Evolutionary conservation across 495 filamentous ascomycete species (phyloP).

Genomic region (Neurospora terricola): DNA sequence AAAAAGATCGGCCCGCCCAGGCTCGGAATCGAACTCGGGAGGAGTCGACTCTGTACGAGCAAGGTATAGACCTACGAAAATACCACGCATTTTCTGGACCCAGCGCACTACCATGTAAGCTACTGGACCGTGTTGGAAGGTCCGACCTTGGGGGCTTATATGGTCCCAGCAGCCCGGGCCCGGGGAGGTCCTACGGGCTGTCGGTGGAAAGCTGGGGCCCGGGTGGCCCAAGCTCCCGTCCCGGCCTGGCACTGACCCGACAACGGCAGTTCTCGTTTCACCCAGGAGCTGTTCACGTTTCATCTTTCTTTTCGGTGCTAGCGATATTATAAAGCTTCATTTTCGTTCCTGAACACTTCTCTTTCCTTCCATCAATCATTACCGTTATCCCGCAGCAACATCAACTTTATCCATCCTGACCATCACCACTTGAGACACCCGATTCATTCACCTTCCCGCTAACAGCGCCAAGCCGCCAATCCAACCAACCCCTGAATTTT

Average conservation of each 20-base stretch:
- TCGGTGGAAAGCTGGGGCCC: not conserved
- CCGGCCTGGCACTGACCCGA: not conserved
- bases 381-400: not conserved
- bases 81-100: not conserved
- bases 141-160: not conserved
- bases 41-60: not conserved
- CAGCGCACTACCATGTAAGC: not conserved
- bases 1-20: not conserved
- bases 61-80: too few relatives aligned
- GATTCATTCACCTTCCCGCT: not conserved
- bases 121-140: not conserved
- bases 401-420: not conserved
- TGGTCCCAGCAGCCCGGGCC: not conserved
- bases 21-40: not conserved
- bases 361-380: not conserved
- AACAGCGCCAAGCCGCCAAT: not conserved
- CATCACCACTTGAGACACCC: not conserved
- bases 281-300: not conserved
- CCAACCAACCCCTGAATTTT: not conserved
- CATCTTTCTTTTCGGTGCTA: not conserved
- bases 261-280: not conserved
- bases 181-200: not conserved
- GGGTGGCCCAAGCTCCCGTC: not conserved
- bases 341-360: not conserved
- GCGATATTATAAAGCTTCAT: not conserved